Conservation (phyloP, 805 yeast species). For the Ogataea populi-albae region DNA sequence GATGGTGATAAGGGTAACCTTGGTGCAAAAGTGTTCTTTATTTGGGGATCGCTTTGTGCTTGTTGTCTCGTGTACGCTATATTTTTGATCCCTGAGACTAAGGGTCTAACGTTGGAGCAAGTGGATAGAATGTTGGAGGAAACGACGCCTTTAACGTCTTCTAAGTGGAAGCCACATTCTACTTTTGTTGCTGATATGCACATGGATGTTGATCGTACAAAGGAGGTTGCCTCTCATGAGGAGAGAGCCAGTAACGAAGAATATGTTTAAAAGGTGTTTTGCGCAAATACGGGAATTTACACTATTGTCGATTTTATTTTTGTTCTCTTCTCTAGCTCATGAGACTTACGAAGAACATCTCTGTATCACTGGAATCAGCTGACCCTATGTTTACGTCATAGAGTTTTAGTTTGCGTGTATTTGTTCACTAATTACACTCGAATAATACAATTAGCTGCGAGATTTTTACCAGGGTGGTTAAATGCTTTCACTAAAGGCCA, state of each 20-base stretch:
- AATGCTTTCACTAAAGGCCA: too few species aligned
- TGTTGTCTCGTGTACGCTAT: constrained; percentile 61
- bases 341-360: too few species aligned
- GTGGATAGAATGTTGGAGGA: constrained; percentile 51
- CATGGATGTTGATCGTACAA: constrained; percentile 23
- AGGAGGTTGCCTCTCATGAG: constrained; percentile 11
- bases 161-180: constrained; percentile 35
- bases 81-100: constrained; percentile 74
- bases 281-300: too few species aligned
- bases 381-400: too few species aligned
- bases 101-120: constrained; percentile 79
- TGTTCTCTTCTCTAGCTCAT: too few species aligned
- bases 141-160: constrained; percentile 34
- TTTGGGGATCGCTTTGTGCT: constrained; percentile 56
- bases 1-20: constrained; percentile 61
- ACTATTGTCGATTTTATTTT: too few species aligned
- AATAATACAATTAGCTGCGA: too few species aligned
- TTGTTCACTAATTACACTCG: too few species aligned
- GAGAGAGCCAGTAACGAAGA: constrained; percentile 17
- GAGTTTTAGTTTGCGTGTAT: too few species aligned
- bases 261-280: constrained; percentile 14
- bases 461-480: too few species aligned
- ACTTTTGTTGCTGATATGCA: constrained; percentile 31
- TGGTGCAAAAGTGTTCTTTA: constrained; percentile 64
- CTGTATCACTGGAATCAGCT: too few species aligned